Conservation (phyloP, 805 yeast genomes). For the Candida piceae region DNA sequence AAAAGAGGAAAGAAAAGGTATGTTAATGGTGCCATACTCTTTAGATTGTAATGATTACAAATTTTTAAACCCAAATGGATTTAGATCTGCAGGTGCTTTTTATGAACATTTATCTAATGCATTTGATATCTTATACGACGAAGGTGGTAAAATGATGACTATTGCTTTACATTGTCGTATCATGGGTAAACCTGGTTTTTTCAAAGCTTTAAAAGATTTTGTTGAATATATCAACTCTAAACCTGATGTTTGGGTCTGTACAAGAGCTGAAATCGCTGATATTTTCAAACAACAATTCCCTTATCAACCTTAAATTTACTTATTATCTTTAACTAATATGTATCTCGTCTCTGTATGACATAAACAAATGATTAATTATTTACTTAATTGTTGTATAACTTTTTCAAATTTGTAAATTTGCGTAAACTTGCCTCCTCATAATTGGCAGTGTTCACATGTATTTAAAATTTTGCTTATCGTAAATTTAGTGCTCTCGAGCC, state of each 20-base stretch:
- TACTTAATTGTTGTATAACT: no score
- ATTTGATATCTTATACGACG: conserved; percentile 33
- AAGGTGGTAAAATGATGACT: conserved; percentile 36
- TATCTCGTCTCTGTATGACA: no score
- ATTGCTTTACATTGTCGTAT: conserved; percentile 34
- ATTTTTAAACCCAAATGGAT: conserved; percentile 22
- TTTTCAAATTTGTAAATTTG: no score
- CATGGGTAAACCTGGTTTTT: conserved; percentile 34
- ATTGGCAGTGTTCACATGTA: no score
- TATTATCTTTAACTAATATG: no score
- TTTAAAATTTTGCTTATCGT: no score
- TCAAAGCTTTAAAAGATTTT: conserved; percentile 31
- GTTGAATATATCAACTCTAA: conserved; percentile 30
- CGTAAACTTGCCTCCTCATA: no score
- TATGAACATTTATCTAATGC: conserved; percentile 31
- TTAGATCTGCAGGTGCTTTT: conserved; percentile 24
- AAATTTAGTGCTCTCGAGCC: no score
- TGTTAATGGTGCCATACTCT: conserved; percentile 26
- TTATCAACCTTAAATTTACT: conserved; percentile 13
- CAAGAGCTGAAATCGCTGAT: conserved; percentile 33
- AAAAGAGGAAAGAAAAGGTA: conserved; percentile 19
- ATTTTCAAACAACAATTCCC: conserved; percentile 24
- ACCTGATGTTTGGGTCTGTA: conserved; percentile 35
- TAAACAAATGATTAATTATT: no score
- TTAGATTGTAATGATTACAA: conserved; percentile 25